Evolutionary conservation across 257 asterid genomes (phyloP).

Genomic region (Paraleonurus japonicus): DNA sequence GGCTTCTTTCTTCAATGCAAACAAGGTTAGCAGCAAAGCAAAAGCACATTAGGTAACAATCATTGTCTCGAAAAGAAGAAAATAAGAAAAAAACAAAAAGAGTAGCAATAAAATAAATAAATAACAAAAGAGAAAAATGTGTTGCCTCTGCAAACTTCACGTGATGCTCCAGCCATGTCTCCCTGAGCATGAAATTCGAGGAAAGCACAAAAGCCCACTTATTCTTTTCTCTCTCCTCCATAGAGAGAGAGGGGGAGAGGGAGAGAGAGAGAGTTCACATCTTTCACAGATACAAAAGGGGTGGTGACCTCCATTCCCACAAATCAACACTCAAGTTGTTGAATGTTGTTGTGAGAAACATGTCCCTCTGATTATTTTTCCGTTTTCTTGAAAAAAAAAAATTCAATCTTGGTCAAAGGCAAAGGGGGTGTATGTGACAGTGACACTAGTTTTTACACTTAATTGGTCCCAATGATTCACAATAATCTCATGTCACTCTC

Average conservation of each 20-base stretch:
- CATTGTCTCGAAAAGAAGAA: slow-evolving; percentile 18
- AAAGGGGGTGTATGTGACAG: slow-evolving; percentile 16
- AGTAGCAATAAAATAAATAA: background rate
- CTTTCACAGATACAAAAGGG: background rate
- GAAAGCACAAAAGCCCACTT: slow-evolving; percentile 25
- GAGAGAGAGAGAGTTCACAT: background rate
- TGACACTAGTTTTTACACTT: slow-evolving; percentile 48
- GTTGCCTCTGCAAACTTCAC: slow-evolving; percentile 29
- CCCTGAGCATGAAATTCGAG: slow-evolving; percentile 28
- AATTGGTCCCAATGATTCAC: slow-evolving; percentile 25
- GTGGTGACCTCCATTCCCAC: slow-evolving; percentile 15
- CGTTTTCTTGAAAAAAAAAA: background rate
- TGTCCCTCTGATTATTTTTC: background rate
- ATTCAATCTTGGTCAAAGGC: slow-evolving; percentile 16
- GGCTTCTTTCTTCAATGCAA: slow-evolving; percentile 7
- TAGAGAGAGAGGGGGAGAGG: background rate
- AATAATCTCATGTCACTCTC: slow-evolving; percentile 20
- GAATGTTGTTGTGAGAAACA: slow-evolving; percentile 19
- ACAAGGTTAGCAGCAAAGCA: slow-evolving; percentile 17
- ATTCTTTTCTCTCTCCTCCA: background rate
- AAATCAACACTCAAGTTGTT: slow-evolving; percentile 15
- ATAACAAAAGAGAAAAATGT: background rate
- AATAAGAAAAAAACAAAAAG: background rate
- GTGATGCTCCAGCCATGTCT: slow-evolving; percentile 34
- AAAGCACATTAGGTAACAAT: slow-evolving; percentile 5